Base-by-base conservation (phyloP, 2,329 filamentous ascomycete genomes). In the Chaetomium sp. region DNA sequence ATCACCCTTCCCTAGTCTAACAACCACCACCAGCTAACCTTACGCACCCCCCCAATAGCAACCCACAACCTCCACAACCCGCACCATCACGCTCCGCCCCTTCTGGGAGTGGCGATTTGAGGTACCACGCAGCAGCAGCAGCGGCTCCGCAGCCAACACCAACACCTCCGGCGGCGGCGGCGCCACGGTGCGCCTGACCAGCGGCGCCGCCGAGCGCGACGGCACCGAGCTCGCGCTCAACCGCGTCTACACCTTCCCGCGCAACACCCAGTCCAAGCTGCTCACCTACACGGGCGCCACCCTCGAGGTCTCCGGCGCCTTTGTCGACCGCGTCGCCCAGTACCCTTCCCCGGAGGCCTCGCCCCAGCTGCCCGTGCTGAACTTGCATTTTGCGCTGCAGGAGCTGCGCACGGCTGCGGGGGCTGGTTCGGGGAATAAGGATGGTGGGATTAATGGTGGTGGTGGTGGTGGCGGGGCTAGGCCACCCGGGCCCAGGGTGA, bases 241-340 rank as follows among this genome's bases (percentile, higher is more conserved):
- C 63, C 90, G 90, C 59, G 83, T 86, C 10, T 98, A 98, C 80
- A 88, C 83, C 35, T 94, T 99, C 77, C 84, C 85, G 54, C 91
- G 92, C 63, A 51, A 45, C 27, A 86, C 85, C 70, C 96, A 96
- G 80, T 90, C 91, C 64, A 93, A 94, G 67, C 90, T 99, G 73
- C 91, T 91, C 76, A 96, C 93, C 58, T 97, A 92, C 90, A 88
- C 94, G 73, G 94, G 95, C 72, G 97, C 93, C 78, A 87, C 87
- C 60, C 80, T 99, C 66, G 91, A 97, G 76, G 83, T 97, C 65
- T 86, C 83, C 51, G 88, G 89, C 2, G 79, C 80, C 12, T 12
- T 25, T 58, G 80, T 85, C 62, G 82, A 85, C 67, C 79, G 78
- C 56, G 78, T 85, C 29, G 88, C 88, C 51, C 86, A 90, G 62